phyloP scores from a whole-genome alignment of 2,329 filamentous ascomycete genomes.

The Fusarium armeniacum region DNA sequence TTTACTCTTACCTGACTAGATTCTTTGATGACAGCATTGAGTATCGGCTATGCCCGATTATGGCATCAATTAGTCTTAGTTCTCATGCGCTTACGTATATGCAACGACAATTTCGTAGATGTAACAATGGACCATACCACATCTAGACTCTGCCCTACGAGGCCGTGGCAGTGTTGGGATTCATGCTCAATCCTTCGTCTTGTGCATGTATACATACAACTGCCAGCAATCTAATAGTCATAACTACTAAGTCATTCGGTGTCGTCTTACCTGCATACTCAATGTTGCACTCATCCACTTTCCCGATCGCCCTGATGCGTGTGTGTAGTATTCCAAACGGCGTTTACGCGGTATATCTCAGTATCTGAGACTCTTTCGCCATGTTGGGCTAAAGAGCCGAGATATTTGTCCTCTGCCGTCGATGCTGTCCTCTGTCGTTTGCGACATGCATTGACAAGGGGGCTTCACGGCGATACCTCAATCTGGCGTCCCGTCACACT shows the following conservation, averaged over 20 bases:
- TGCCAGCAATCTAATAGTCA: constrained; percentile 17
- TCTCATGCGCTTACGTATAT: constrained; percentile 25
- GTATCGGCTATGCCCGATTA: constrained; percentile 23
- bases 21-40: constrained; percentile 25
- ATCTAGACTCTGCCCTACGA: constrained; percentile 28
- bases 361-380: constrained; percentile 31
- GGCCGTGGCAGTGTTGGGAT: constrained; percentile 17
- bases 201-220: not conserved
- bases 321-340: constrained; percentile 24
- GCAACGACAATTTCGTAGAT: constrained; percentile 22
- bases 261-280: constrained; percentile 27
- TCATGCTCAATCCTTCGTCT: constrained; percentile 28
- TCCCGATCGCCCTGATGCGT: constrained; percentile 1
- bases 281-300: constrained; percentile 18
- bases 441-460: constrained; percentile 32
- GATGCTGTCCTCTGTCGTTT: constrained; percentile 32
- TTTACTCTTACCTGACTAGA: constrained; percentile 13
- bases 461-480: constrained; percentile 29
- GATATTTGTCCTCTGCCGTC: constrained; percentile 37
- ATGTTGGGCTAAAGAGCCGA: constrained; percentile 45
- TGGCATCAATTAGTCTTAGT: constrained; percentile 10
- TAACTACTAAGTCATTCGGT: not conserved
- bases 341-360: constrained; percentile 22
- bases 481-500: constrained; percentile 31
- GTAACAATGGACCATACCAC: constrained; percentile 14